These are phyloP conservation scores for Eleusine indica DNA, from an alignment of 176 grass and related monocot species.

Conservation along the genomic window DNA sequence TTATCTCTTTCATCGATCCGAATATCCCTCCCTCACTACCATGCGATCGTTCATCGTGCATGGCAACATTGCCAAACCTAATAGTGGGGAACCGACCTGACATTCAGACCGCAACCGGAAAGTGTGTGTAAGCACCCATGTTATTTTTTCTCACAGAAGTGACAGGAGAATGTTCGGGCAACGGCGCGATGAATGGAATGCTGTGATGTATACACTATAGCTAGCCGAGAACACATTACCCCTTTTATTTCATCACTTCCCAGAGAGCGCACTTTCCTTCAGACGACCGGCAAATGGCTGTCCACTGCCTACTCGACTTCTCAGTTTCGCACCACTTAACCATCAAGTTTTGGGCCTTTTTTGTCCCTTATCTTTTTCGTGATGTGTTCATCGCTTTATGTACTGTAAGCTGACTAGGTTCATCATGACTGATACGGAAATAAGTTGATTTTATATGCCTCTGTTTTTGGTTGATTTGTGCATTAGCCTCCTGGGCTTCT, in stretches of 20 bases:
- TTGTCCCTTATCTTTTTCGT: background rate
- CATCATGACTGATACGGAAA: background rate
- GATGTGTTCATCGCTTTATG: background rate
- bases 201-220: background rate
- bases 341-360: background rate
- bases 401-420: background rate
- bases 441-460: background rate
- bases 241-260: background rate
- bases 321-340: background rate
- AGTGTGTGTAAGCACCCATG: no score
- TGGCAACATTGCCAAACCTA: background rate
- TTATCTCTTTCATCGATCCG: no score
- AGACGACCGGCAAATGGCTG: background rate
- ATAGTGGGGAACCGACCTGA: background rate
- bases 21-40: no score
- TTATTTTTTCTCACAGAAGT: background rate
- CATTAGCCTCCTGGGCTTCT: no score
- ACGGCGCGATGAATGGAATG: background rate
- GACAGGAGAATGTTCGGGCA: background rate
- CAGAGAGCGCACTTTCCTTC: background rate
- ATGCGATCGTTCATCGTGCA: no score
- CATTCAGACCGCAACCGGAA: no score
- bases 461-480: background rate
- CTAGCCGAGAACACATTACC: background rate
- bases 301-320: background rate